Conservation (phyloP, 345 rosid genomes). For the Eutrema japonicum region DNA sequence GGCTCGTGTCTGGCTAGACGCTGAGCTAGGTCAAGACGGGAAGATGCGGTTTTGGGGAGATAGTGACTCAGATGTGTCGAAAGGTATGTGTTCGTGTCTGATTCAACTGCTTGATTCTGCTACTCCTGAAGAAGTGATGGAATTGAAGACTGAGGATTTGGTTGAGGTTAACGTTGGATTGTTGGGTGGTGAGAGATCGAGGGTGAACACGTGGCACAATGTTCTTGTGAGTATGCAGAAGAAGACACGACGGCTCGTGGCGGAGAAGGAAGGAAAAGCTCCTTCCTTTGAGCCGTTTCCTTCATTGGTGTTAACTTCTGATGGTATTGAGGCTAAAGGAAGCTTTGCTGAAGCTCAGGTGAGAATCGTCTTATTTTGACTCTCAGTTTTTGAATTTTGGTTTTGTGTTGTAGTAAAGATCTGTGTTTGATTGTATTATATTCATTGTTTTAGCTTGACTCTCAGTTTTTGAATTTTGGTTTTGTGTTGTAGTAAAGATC, state of each 20-base stretch:
- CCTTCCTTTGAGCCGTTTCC: conserved; percentile 78
- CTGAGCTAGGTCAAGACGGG: conserved; percentile 58
- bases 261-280: conserved; percentile 62
- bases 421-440: conserved; percentile 1
- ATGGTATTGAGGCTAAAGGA: conserved; percentile 77
- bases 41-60: conserved; percentile 81
- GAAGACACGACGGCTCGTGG: conserved; percentile 68
- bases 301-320: conserved; percentile 61
- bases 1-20: conserved; percentile 86
- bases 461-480: background rate
- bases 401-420: background rate
- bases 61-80: conserved; percentile 83
- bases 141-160: conserved; percentile 72
- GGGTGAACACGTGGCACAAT: conserved; percentile 95
- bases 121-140: conserved; percentile 75
- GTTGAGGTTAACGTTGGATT: conserved; percentile 68
- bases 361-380: background rate
- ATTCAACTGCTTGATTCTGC: conserved; percentile 69
- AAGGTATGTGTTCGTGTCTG: conserved; percentile 82
- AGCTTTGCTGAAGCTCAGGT: conserved; percentile 96
- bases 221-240: conserved; percentile 90
- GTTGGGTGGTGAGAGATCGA: conserved; percentile 64
- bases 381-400: background rate
- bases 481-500: background rate
- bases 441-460: too few relatives aligned